phyloP scores from a whole-genome alignment of 352 stramenopile species.

The Aphanomyces euteiches region DNA sequence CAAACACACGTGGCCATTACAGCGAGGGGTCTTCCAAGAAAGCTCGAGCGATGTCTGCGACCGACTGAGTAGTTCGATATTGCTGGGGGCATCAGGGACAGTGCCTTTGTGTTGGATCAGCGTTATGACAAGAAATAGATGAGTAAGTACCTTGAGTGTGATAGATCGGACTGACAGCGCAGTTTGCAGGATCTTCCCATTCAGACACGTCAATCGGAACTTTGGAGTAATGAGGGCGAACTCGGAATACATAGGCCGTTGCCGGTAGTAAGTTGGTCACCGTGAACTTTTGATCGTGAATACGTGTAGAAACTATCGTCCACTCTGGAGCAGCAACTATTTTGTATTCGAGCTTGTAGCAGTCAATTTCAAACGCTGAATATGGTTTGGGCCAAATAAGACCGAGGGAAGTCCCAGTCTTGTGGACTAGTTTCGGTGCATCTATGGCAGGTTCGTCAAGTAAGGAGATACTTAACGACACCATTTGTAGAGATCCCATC shows the following conservation, averaged over 20 bases:
- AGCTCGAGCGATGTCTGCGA: slow-evolving; percentile 40
- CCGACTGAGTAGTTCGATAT: slow-evolving; percentile 40
- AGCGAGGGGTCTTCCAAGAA: slow-evolving; percentile 46
- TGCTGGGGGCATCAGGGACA: slow-evolving; percentile 40
- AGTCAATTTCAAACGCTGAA: slow-evolving; percentile 45
- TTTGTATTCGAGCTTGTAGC: slow-evolving; percentile 45
- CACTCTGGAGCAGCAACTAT: slow-evolving; percentile 43
- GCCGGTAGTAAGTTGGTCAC: slow-evolving; percentile 40
- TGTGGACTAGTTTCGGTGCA: slow-evolving; percentile 41
- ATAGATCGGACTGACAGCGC: slow-evolving; percentile 29
- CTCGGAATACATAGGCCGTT: slow-evolving; percentile 47
- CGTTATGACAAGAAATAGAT: neutral
- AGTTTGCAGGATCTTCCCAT: slow-evolving; percentile 42
- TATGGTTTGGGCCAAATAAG: slow-evolving; percentile 57
- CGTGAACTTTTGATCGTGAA: slow-evolving; percentile 34
- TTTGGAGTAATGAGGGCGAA: slow-evolving; percentile 45
- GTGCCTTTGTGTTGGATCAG: slow-evolving; percentile 36
- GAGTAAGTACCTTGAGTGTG: slow-evolving; percentile 14
- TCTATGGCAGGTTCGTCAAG: slow-evolving; percentile 2
- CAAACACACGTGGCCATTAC: slow-evolving; percentile 45
- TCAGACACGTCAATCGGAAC: slow-evolving; percentile 6
- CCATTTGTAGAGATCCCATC: slow-evolving; percentile 52
- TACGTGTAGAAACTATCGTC: slow-evolving; percentile 32
- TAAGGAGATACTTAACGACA: neutral
- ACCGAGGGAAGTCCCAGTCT: slow-evolving; percentile 35